Evolutionary conservation across 2,329 filamentous ascomycete species (phyloP).

Genomic region (Periglandula ipomoeae): DNA sequence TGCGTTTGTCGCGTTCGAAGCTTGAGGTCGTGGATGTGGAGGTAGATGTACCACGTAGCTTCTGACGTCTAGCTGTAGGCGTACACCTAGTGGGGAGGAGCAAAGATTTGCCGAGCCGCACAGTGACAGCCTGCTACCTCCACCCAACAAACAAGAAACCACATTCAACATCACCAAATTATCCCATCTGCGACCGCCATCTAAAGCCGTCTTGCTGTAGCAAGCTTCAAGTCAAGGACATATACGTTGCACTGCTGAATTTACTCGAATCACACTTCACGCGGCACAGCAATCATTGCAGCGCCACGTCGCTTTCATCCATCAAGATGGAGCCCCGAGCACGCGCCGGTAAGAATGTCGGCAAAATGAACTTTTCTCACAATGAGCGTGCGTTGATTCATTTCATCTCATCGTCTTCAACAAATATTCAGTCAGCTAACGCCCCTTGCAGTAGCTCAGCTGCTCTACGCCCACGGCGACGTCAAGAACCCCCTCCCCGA

Average conservation of each 20-base stretch:
- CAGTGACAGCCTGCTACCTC: neutral
- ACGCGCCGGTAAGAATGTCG: constrained; percentile 69
- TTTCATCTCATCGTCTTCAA: neutral
- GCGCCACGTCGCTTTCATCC: neutral
- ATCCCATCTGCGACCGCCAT: neutral
- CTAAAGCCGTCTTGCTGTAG: no score
- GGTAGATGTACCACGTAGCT: neutral
- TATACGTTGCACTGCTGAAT: no score
- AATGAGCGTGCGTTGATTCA: constrained; percentile 52
- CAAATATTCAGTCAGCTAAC: neutral
- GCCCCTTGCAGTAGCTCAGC: constrained; percentile 49
- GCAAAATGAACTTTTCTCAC: constrained; percentile 70
- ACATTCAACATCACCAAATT: neutral
- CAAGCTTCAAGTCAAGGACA: no score
- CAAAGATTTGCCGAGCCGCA: constrained; percentile 26
- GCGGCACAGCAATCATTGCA: constrained; percentile 5
- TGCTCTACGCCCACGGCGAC: constrained; percentile 77
- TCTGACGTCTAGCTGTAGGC: neutral
- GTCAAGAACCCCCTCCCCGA: constrained; percentile 67
- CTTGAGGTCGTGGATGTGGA: neutral
- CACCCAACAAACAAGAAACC: neutral
- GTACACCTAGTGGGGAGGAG: constrained; percentile 17
- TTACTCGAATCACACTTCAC: no score
- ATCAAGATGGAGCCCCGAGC: constrained; percentile 63
- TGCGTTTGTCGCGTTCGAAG: no score